Evolutionary conservation across 2,329 filamentous ascomycete genomes (phyloP), one percentile per base, ranked within the genome.

Genomic region (Pseudogymnoascus sp.): DNA sequence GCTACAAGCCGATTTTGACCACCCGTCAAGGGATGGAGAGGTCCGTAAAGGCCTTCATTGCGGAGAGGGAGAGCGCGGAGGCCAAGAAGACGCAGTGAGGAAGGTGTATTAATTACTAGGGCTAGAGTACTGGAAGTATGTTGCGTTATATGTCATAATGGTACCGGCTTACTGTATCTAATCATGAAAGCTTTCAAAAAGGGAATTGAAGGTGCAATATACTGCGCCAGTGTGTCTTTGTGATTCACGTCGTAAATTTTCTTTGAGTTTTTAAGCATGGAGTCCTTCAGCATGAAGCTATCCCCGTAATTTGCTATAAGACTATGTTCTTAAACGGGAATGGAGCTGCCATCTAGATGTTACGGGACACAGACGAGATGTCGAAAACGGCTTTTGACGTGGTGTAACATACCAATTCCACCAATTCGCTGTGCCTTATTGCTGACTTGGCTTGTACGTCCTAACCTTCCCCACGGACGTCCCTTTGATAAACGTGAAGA

Each of bases 1-100:
- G 86, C 2, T 92, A 92, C 74, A 72, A 75, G 71, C 88, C 89
- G 2, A 74, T 90, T 60, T 84, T 89, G 59, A 76, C 78, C 41
- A 74, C 91, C 62, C 80, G 85, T 64, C 86, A 90, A 66, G 89
- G 87, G 4, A 86, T 72, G 41, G 63, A 67, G 59, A 68, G 62
- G 58, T 57, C 63, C 0, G 71, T 72, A 11, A 63, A 61, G 15
- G 68, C 62, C 62, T 68, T 69, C 50, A 38, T 65, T 47, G 68
- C 67, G 39, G 60, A 68, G 66, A 62, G 38, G 61, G 39, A 37
- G 28, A 64, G 60, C 43, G 67, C 67, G 28, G 66, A 60, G 6
- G 66, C 68, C 62, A 71, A 69, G 64, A 71, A 72, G 64, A 62
- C 61, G 12, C 65, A 70, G 62, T 69, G 60, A 64, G 60, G 12